A percentile compares a stretch with the other conserved stretches of the same genome.
phyloP scores from a whole-genome alignment of 768 basidiomycete species.

The Paxillus ammoniavirescens region DNA sequence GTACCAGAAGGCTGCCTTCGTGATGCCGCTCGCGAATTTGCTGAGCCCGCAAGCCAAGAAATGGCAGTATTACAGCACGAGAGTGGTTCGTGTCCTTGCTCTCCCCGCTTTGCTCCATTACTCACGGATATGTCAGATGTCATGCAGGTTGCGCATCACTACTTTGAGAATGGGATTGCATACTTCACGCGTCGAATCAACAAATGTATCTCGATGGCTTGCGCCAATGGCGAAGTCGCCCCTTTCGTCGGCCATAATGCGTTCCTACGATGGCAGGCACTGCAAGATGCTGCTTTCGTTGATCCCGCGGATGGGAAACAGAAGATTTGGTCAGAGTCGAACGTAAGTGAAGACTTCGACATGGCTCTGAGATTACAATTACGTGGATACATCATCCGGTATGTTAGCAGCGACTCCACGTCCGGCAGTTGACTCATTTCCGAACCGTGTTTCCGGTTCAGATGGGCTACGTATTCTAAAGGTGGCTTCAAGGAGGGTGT shows the following conservation, averaged over 20 bases:
- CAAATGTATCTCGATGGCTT: slow-evolving; percentile 74
- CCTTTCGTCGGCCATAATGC: slow-evolving; percentile 89
- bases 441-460: slow-evolving; percentile 18
- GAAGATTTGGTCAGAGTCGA: slow-evolving; percentile 70
- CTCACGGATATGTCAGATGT: slow-evolving; percentile 51
- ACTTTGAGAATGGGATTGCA: slow-evolving; percentile 88
- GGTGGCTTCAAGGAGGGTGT: slow-evolving; percentile 92
- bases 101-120: background rate
- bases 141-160: slow-evolving; percentile 87
- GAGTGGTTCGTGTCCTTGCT: slow-evolving; percentile 50
- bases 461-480: slow-evolving; percentile 78
- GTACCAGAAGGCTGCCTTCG: slow-evolving; percentile 91
- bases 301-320: slow-evolving; percentile 55
- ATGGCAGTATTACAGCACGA: slow-evolving; percentile 91
- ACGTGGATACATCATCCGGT: slow-evolving; percentile 70
- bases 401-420: slow-evolving; percentile 1
- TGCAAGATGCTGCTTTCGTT: slow-evolving; percentile 81
- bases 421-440: slow-evolving; percentile 1
- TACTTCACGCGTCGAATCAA: slow-evolving; percentile 89
- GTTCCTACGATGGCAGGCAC: slow-evolving; percentile 85
- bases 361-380: slow-evolving; percentile 60
- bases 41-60: slow-evolving; percentile 58
- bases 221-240: slow-evolving; percentile 73
- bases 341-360: slow-evolving; percentile 71
- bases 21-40: slow-evolving; percentile 84